Evolutionary conservation across 2,329 filamentous ascomycete species (phyloP).

Genomic region (Trichoderma simmonsii): DNA sequence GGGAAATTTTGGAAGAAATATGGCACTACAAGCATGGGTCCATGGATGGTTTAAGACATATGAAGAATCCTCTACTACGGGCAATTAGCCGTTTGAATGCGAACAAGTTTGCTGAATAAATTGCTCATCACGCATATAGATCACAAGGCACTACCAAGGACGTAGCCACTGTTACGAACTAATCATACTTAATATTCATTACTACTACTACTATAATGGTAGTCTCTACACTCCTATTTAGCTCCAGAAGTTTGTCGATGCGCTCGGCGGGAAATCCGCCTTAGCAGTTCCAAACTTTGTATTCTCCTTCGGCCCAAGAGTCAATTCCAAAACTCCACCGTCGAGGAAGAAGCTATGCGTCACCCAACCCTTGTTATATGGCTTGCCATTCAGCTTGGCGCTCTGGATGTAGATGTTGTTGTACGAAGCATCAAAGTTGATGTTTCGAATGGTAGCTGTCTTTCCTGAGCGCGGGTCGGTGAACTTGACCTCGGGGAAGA

Average conservation of each 20-base stretch:
- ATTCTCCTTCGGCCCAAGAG: constrained; percentile 51
- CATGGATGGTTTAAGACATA: not conserved
- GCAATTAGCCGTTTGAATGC: not conserved
- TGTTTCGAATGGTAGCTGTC: constrained; percentile 31
- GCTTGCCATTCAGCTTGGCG: constrained; percentile 52
- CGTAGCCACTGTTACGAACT: not conserved
- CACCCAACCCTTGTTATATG: constrained; percentile 58
- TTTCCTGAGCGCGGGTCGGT: constrained; percentile 27
- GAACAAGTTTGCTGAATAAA: not conserved
- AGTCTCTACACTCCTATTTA: not conserved
- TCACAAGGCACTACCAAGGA: not conserved
- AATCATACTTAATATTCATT: not conserved
- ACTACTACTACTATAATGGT: not conserved
- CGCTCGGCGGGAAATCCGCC: constrained; percentile 24
- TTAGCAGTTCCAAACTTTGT: constrained; percentile 20
- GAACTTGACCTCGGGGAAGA: constrained; percentile 46
- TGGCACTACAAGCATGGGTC: not conserved
- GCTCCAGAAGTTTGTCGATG: constrained; percentile 26
- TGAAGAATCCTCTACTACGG: not conserved
- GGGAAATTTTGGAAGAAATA: not conserved
- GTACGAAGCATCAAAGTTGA: constrained; percentile 42
- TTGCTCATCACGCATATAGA: not conserved
- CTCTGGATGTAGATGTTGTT: constrained; percentile 57
- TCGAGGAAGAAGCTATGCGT: constrained; percentile 57
- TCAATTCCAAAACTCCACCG: constrained; percentile 56